These are phyloP conservation scores for Alloascoidea hylecoeti DNA, from an alignment of 805 yeast genomes.

Conservation along the genomic window DNA sequence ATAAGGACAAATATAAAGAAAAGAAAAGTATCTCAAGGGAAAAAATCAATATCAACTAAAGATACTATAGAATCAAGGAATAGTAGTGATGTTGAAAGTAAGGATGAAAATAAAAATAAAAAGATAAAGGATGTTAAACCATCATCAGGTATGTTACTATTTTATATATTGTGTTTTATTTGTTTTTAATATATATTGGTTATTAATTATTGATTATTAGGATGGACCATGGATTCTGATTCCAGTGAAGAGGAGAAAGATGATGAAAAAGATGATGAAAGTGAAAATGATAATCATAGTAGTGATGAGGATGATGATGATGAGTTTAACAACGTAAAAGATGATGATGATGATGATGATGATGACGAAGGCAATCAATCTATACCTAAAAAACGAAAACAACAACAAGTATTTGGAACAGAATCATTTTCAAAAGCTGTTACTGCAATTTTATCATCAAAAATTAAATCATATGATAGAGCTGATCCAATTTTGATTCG, in stretches of 20 bases:
- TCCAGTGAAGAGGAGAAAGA: constrained; percentile 10
- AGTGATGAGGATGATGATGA: constrained; percentile 12
- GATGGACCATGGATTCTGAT: constrained; percentile 6
- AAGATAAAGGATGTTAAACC: too few relatives aligned
- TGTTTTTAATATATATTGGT: too few relatives aligned
- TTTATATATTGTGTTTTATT: too few relatives aligned
- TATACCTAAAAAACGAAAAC: constrained; percentile 9
- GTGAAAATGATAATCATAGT: constrained; percentile 11
- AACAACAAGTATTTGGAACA: constrained; percentile 53
- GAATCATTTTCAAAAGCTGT: constrained; percentile 72
- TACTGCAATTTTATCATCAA: constrained; percentile 70
- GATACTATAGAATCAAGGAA: too few relatives aligned
- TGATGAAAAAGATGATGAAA: constrained; percentile 9
- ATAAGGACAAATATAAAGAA: too few relatives aligned
- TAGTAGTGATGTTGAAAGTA: too few relatives aligned
- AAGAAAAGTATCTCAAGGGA: too few relatives aligned
- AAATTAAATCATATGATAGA: constrained; percentile 78
- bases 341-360: constrained; percentile 14
- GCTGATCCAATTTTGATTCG: constrained; percentile 86
- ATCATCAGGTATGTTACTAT: too few relatives aligned
- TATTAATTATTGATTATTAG: too few relatives aligned
- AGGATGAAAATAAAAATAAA: too few relatives aligned
- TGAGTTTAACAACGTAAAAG: constrained; percentile 12
- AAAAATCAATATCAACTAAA: too few relatives aligned
- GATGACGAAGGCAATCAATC: constrained; percentile 17